Evolutionary conservation across 139 green algal species (phyloP).

Genomic region (Dunaliella primolecta): DNA sequence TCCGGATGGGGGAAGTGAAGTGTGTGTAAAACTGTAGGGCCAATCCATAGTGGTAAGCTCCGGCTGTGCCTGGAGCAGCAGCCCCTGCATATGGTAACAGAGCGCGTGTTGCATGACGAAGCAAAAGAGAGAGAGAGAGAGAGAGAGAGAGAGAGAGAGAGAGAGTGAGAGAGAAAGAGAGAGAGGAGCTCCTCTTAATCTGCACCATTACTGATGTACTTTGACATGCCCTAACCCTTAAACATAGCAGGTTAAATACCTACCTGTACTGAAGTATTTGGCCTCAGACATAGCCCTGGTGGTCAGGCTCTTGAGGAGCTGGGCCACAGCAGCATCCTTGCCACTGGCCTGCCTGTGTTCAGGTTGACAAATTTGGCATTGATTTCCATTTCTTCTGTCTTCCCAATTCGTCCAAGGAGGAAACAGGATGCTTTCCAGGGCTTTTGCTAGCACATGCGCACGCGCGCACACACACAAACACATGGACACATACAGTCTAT

Average conservation of each 20-base stretch:
- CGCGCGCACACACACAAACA: too few species aligned
- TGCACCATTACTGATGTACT: too few species aligned
- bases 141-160: neutral
- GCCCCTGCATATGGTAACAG: constrained; percentile 36
- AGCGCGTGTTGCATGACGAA: neutral
- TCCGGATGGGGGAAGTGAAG: constrained; percentile 78
- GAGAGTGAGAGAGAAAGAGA: neutral
- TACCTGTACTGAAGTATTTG: constrained; percentile 40
- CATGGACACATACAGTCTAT: too few species aligned
- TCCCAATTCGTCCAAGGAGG: too few species aligned
- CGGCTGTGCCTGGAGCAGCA: constrained; percentile 16
- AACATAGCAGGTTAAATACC: too few species aligned
- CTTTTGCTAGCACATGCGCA: too few species aligned
- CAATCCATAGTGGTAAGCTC: constrained; percentile 65
- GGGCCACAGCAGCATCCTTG: constrained; percentile 10
- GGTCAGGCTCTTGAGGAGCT: constrained; percentile 46
- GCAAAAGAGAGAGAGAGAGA: neutral
- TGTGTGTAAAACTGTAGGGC: constrained; percentile 75
- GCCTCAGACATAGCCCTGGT: constrained; percentile 74
- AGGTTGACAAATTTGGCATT: too few species aligned
- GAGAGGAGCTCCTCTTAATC: too few species aligned
- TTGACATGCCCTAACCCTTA: too few species aligned
- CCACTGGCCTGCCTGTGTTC: neutral
- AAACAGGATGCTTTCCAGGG: too few species aligned
- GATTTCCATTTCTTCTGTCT: too few species aligned